Evolutionary conservation across 108 stramenopile species (phyloP), one percentile per base, ranked within the genome.

Genomic region (Cylindrotheca fusiformis): DNA sequence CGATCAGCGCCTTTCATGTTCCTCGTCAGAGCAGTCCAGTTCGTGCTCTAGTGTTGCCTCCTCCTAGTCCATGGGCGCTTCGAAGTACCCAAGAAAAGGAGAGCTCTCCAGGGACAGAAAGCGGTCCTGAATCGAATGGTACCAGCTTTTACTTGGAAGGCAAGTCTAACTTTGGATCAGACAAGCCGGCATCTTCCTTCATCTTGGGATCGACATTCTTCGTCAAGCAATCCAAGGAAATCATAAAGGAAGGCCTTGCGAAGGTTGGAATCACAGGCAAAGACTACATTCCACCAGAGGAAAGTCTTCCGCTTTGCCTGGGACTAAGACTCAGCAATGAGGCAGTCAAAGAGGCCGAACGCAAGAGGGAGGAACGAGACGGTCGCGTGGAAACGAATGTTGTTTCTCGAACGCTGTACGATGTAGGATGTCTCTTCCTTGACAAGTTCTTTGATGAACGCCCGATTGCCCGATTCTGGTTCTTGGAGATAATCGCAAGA

Each of bases 401-500:
- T 6, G 72, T 62, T 22, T 28, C 56, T 24, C 44, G 50, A 33
- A 27, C 25, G 17, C 64, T 65, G 18, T 87, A 87, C 54, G 48
- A 55, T 49, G 73, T 72, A 17, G 52, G 82, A 33, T 77, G 78
- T 26, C 71, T 54, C 22, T 21, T 82, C 3, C 68, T 85, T 24
- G 84, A 85, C 58, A 67, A 68, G 2, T 46, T 79, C 4, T 88
- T 84, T 60, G 78, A 76, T 12, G 72, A 72, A 22, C 44, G 60
- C 24, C 6, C 57, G 29, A 79, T 87, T 60, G 60, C 76, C 2
- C 49, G 76, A 18, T 96, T 96, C 60, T 91, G 81, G 48, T 60
- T 89, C 0, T 58, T 96, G 28, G 95, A 96, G 64, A 95, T 88
- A 2, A 81, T 96, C 4, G 95, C 95, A 2, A 73, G 95, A 18